These are phyloP conservation scores for Senna tora DNA, from an alignment of 306 rosid genomes.

Conservation along the genomic window DNA sequence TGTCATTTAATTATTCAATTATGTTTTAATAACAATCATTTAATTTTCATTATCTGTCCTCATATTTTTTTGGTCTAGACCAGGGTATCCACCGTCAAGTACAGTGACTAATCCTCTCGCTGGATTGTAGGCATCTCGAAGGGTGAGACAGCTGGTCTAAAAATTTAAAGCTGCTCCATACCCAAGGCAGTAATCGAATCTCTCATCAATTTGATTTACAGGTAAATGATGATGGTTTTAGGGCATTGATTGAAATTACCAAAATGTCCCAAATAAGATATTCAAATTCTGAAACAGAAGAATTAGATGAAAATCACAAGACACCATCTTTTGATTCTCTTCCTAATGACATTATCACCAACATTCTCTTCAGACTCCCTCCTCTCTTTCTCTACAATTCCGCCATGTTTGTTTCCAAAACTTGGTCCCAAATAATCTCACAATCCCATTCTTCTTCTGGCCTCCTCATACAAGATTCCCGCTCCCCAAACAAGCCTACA, in stretches of 20 bases:
- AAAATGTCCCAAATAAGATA: slow-evolving; percentile 9
- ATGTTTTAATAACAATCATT: too few species aligned
- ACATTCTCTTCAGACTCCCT: slow-evolving; percentile 18
- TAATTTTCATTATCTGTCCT: too few species aligned
- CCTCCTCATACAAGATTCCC: slow-evolving; percentile 27
- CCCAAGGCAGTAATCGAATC: too few species aligned
- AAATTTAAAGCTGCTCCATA: too few species aligned
- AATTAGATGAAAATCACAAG: background rate
- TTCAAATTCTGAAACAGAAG: slow-evolving; percentile 3
- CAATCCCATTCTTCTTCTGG: background rate
- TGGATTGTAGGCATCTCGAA: too few species aligned
- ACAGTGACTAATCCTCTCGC: too few species aligned
- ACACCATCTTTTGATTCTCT: slow-evolving; percentile 31
- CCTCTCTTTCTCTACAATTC: slow-evolving; percentile 15
- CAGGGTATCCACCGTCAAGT: too few species aligned
- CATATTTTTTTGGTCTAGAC: too few species aligned
- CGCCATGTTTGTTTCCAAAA: slow-evolving; percentile 22
- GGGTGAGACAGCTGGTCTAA: too few species aligned
- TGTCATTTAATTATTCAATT: too few species aligned
- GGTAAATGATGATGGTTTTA: background rate
- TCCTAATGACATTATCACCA: slow-evolving; percentile 7
- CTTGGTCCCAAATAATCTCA: slow-evolving; percentile 16
- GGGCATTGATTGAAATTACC: background rate
- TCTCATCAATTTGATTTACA: background rate
- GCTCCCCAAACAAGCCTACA: background rate